Evolutionary conservation across 345 rosid species (phyloP), one percentile per base, ranked within the genome.

Genomic region (Streptanthus diversifolius): DNA sequence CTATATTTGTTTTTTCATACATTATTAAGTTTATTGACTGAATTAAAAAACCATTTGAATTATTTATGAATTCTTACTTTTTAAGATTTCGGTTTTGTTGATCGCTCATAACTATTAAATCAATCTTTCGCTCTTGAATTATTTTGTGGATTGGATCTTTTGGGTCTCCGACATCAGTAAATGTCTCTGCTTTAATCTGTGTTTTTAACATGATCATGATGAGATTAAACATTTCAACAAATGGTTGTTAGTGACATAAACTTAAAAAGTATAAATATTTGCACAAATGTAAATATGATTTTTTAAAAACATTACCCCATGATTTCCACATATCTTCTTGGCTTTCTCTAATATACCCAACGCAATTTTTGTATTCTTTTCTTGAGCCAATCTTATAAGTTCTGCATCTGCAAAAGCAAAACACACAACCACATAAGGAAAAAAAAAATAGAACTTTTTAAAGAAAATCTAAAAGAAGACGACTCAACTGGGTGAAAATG

Each of bases 261-360:
- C 55, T 67, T 41, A 29, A 11, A 54, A 30, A 9, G 22, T 43
- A 13, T 35, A n/a, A 58, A 13, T 41, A 5, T 33, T 55, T 55
- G 40, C 40, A 55, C 24, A 39, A 55, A 13, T 30, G 43, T 63
- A 52, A 40, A 55, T 12, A 60, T 39, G 72, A 70, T 39, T 39
- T 66, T 7, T 3, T 58, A 6, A 63, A 40, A 27, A 35, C 17
- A 48, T 63, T 74, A 85, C 86, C 85, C 85, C 89, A 69, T 68
- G 81, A 69, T 68, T 65, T 3, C 66, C 55, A 73, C 85, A 81
- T 51, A 83, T 80, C 44, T 68, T 66, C 54, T 82, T 77, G 24
- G 87, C 85, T 73, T 82, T 85, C 80, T 85, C 78, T 69, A 83
- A 44, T 24, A 85, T 60, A 62, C 83, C 85, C 32, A 77, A 54